Base-by-base conservation (phyloP, 257 asterid species). In the Nyctanthes arbortristis region DNA sequence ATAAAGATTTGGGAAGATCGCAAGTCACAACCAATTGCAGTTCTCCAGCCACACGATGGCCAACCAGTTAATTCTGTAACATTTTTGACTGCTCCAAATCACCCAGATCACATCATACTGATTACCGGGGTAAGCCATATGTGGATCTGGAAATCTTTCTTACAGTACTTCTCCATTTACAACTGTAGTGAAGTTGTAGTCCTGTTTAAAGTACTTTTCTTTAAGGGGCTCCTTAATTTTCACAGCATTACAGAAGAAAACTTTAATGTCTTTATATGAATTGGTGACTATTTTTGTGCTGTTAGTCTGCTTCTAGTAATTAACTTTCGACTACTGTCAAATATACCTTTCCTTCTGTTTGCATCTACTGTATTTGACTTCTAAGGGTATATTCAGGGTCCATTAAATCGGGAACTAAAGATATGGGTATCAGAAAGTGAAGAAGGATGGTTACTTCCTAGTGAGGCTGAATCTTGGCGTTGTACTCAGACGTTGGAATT, bases 71-170 rank as follows among this genome's bases (percentile, higher is more conserved):
- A 77, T 82, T 95, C 99, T 32, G 99, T 79, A 71, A 92, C 96
- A n/a, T 95, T 95, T 78, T 82, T 92, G 84, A 82, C 92, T 75
- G 84, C 98, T 74, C 95, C 97, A 57, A 69, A 88, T 71, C 87
- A 81, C 30, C 99, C 99, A 1, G 98, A 92, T 69, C 98, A 95
- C 76, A 92, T 92, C 80, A 74, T 92, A 84, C 96, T 95, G 22
- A 88, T 95, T 61, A 95, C 99, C 35, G 99, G 99, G 98, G 99
- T 95, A 85, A 36, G n/a, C n/a, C n/a, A n/a, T n/a, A n/a, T n/a
- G 30, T 73, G 35, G 67, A 1, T 18, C 20, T 2, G 35, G 7
- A 49, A 18, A 49, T 49, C 14, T 49, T 49, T 2, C 12, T 22
- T 45, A 4, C 9, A 7, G 14, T 52, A 52, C 59, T 4, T 7